Evolutionary conservation across 257 asterid species (phyloP), one percentile per base, ranked within the genome.

Genomic region (Solanum tarijense): DNA sequence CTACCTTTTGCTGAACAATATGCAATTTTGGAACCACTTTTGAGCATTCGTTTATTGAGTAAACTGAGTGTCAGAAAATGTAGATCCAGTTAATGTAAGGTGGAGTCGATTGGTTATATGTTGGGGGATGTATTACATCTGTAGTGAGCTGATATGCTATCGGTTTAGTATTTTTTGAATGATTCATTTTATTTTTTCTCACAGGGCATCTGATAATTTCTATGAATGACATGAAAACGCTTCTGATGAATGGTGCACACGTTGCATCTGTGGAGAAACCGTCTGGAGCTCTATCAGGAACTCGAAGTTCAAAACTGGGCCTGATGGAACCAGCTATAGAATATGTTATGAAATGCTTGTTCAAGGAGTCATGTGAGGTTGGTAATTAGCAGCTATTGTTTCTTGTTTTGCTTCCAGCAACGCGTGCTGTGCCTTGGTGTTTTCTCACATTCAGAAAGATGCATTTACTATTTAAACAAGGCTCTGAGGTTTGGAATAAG

Each of bases 261-360:
- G 88, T 89, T 86, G 88, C 88, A 48, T 88, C 94, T 74, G 85
- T 86, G 16, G 90, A 90, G 88, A 92, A 92, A 88, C 68, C 89
- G 43, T 79, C 91, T 82, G 69, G 84, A 85, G 90, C 84, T 87
- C 87, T 90, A 82, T 89, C 91, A 46, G 95, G 90, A 90, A 92
- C 89, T 89, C 88, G 91, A 88, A 89, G 90, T 88, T 88, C 90
- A 46, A 85, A 89, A 89, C 88, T 93, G 83, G 83, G 94, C 88
- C 87, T 95, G 89, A 92, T 95, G 88, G 98, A 95, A 89, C 98
- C 98, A 41, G 86, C 95, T 89, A 91, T 96, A 79, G 97, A 95
- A 91, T 94, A 93, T 88, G 89, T 92, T 89, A 86, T 92, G 91
- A 93, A 88, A 92, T 91, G 92, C 92, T 88, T 95, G 87, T 94